These are phyloP conservation scores for Zoysia matrella DNA, from an alignment of 202 grass and related monocot genomes.

Conservation along the genomic window DNA sequence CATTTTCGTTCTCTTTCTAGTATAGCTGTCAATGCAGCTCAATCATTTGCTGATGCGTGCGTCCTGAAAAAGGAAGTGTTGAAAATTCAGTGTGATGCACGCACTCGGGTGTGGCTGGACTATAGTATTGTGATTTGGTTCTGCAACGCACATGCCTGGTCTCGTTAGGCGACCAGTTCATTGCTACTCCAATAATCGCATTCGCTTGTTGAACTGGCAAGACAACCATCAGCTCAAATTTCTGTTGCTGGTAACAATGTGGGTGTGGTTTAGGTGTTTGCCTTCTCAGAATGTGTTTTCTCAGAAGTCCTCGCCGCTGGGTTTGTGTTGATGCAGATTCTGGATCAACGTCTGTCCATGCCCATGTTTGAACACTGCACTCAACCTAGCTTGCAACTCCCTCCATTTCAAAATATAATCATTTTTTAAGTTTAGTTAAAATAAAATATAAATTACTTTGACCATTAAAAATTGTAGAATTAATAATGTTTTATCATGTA, in stretches of 20 bases:
- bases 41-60: constrained; percentile 38
- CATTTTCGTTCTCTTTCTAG: constrained; percentile 13
- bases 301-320: constrained; percentile 17
- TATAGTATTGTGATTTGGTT: background rate
- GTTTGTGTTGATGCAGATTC: constrained; percentile 1
- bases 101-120: background rate
- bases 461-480: no score
- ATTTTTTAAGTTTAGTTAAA: no score
- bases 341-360: background rate
- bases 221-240: background rate
- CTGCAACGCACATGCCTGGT: background rate
- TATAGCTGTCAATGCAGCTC: constrained; percentile 1
- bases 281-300: background rate
- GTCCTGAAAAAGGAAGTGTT: constrained; percentile 13
- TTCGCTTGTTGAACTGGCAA: no score
- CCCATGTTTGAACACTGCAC: background rate
- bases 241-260: constrained; percentile 4
- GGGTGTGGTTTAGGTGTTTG: constrained; percentile 2
- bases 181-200: no score
- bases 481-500: no score
- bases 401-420: no score
- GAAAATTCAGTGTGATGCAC: constrained; percentile 19
- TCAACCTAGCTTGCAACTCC: background rate
- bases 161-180: no score
- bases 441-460: no score